Percentiles rank a stretch among this genome's conserved stretches.
Conservation (phyloP, 148 eudicot genomes). For the Rhododendron simsii region DNA sequence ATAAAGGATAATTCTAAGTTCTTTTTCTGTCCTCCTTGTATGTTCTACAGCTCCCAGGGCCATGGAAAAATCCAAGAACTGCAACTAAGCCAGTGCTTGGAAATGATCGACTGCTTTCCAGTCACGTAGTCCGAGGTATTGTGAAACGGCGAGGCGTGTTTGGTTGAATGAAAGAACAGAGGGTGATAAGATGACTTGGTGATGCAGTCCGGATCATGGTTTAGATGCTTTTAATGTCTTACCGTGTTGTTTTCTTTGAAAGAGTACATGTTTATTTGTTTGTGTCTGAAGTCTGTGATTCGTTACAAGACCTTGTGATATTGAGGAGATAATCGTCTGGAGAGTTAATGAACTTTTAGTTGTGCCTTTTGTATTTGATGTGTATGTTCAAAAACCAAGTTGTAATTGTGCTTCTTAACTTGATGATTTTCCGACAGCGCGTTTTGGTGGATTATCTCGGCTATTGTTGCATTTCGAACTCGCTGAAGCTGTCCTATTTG, state of each 20-base stretch:
- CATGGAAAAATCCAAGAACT: slow-evolving; percentile 66
- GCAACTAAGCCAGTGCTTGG: slow-evolving; percentile 28
- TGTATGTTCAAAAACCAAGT: slow-evolving; percentile 11
- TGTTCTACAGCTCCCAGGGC: slow-evolving; percentile 68
- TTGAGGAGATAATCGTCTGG: slow-evolving; percentile 8
- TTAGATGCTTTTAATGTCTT: slow-evolving; percentile 4
- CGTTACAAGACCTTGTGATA: slow-evolving; percentile 2
- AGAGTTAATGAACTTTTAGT: slow-evolving; percentile 10
- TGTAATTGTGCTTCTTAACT: neutral
- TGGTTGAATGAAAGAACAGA: neutral
- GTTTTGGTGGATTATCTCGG: neutral
- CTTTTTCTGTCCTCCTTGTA: neutral
- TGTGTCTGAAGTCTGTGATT: slow-evolving; percentile 12
- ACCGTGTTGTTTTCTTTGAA: slow-evolving; percentile 13
- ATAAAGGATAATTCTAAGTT: neutral
- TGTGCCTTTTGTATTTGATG: slow-evolving; percentile 24
- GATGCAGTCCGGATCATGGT: slow-evolving; percentile 12
- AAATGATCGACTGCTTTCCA: slow-evolving; percentile 15
- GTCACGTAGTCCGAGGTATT: slow-evolving; percentile 1
- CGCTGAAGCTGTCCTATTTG: neutral
- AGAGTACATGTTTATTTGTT: slow-evolving; percentile 13
- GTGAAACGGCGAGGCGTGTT: neutral
- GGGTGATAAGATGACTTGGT: neutral
- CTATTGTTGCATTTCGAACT: neutral
- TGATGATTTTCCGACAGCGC: neutral